Evolutionary conservation across 2,329 filamentous ascomycete genomes (phyloP), one percentile per base, ranked within the genome.

Genomic region (Rosellinia necatrix): DNA sequence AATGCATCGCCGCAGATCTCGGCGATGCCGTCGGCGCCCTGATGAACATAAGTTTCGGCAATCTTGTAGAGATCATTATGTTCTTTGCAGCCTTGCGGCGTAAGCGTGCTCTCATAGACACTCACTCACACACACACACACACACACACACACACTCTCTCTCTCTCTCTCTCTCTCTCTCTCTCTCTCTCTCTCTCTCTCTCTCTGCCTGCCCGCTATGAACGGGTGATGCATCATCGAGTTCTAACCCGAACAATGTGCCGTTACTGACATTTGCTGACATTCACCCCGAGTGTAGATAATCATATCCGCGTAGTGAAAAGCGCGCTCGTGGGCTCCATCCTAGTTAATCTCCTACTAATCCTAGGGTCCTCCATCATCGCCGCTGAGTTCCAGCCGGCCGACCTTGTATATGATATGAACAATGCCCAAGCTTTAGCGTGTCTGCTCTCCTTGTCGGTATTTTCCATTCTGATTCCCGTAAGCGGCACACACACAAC

Each of bases 331-430:
- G 80, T 96, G 29, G 92, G 91, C 40, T 96, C 91, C 1, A 94
- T 96, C 65, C 75, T 96, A 62, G 88, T 91, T 63, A 96, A 96
- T 69, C 75, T 96, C 49, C 80, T 96, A 27, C 80, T 96, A 57
- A 96, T 96, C 68, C 76, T 96, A 65, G 92, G 92, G 68, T 96
- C 96, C 90, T 86, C 86, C 48, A 96, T 96, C 72, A 81, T 94
- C 43, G 48, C 53, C 12, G 53, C 48, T 13, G 53, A 57, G 35
- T 75, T 94, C 27, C 61, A 41, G n/a, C 49, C 30, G 50, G 49
- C 49, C 15, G 50, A 52, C 27, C 53, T 57, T 17, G 48, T 53
- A 29, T 49, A 53, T 15, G 44, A 58, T 15, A 58, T 58, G 49
- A 53, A 58, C 43, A 53, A 58, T 40, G 49, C 55, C 17, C 53